Evolutionary conservation across 1,284 basidiomycete species (phyloP).

Genomic region (Rhodotorula sp.): DNA sequence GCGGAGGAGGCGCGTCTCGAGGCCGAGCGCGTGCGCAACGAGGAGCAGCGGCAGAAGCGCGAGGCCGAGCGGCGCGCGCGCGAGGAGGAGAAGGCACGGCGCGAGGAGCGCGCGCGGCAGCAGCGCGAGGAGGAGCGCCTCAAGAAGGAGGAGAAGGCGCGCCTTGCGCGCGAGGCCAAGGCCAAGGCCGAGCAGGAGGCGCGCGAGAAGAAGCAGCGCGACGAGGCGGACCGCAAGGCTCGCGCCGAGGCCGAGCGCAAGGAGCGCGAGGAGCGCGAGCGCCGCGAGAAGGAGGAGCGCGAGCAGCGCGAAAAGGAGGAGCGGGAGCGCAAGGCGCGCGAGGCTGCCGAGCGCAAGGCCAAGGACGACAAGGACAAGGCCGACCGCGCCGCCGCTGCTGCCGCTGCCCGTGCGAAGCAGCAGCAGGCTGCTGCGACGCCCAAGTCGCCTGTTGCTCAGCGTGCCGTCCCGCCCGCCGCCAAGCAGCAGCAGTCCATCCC

Average conservation of each 20-base stretch:
- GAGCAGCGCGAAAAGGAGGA: conserved; percentile 40
- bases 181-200: conserved; percentile 59
- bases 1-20: conserved; percentile 57
- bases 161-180: conserved; percentile 56
- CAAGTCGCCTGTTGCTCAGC: conserved; percentile 29
- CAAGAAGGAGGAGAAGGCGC: conserved; percentile 61
- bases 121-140: conserved; percentile 58
- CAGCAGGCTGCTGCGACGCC: conserved; percentile 20
- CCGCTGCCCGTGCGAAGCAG: conserved; percentile 38
- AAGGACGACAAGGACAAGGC: conserved; percentile 47
- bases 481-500: conserved; percentile 35
- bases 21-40: conserved; percentile 55
- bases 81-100: conserved; percentile 61
- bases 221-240: conserved; percentile 47
- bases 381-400: conserved; percentile 53
- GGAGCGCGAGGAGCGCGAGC: conserved; percentile 63
- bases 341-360: conserved; percentile 47
- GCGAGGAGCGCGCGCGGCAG: conserved; percentile 66
- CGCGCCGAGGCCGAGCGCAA: conserved; percentile 57
- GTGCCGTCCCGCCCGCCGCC: conserved; percentile 23
- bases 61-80: conserved; percentile 72
- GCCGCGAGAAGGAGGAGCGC: conserved; percentile 48
- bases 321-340: conserved; percentile 56
- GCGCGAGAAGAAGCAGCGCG: conserved; percentile 64
- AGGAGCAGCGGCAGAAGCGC: conserved; percentile 69